Evolutionary conservation across 768 basidiomycete genomes (phyloP).

Genomic region (Mycena capillaripes): DNA sequence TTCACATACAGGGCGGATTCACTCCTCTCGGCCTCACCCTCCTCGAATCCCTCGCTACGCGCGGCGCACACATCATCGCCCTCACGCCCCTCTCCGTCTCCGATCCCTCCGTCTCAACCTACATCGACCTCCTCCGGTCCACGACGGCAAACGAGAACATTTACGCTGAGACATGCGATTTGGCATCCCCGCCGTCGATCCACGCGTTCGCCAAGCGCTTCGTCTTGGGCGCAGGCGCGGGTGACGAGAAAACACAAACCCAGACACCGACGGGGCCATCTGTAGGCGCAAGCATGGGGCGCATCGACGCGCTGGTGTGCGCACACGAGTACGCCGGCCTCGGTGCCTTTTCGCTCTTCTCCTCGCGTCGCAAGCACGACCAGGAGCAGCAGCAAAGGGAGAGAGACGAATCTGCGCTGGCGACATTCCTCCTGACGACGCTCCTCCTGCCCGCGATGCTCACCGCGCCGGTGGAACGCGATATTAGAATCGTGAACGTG

Average conservation of each 20-base stretch:
- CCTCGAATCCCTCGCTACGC: conserved; percentile 73
- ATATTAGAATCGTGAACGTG: conserved; percentile 90
- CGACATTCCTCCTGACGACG: conserved; percentile 85
- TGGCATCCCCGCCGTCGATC: conserved; percentile 75
- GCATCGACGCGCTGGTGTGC: conserved; percentile 85
- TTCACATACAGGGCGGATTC: conserved; percentile 72
- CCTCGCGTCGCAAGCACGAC: background rate
- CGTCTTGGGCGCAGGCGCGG: too few species aligned
- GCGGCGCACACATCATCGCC: conserved; percentile 86
- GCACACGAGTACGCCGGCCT: conserved; percentile 82
- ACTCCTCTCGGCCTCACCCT: conserved; percentile 80
- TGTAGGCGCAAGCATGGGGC: too few species aligned
- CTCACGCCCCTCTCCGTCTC: conserved; percentile 74
- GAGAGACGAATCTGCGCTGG: conserved; percentile 54
- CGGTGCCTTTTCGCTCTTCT: conserved; percentile 57
- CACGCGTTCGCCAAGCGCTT: conserved; percentile 79
- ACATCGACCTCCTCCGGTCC: conserved; percentile 76
- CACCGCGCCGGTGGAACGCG: conserved; percentile 87
- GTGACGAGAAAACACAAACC: background rate
- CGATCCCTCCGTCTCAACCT: conserved; percentile 65
- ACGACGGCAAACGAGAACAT: conserved; percentile 83
- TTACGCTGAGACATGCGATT: conserved; percentile 84
- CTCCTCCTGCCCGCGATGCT: conserved; percentile 85
- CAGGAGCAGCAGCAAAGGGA: conserved; percentile 24
- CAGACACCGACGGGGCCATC: conserved; percentile 55